phyloP scores from a whole-genome alignment of 345 rosid genomes.

The Jatropha curcas region DNA sequence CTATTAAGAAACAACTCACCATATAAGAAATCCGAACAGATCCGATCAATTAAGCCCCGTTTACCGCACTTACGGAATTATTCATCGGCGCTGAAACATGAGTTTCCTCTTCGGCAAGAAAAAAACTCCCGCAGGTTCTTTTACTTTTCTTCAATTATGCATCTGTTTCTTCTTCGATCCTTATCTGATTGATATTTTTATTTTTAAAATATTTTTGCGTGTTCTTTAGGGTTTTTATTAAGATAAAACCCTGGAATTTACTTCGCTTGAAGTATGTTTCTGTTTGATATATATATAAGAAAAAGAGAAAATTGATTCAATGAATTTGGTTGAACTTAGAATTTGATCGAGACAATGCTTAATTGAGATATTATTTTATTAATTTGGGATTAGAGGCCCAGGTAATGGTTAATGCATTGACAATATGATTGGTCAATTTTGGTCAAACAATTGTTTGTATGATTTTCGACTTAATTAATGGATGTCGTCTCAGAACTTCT shows the following conservation, averaged over 20 bases:
- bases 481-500: constrained; percentile 59
- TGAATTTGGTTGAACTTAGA: neutral
- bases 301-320: neutral
- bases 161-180: neutral
- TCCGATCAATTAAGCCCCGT: neutral
- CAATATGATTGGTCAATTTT: neutral
- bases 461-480: neutral
- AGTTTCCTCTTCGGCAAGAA: constrained; percentile 80
- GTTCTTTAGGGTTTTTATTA: neutral
- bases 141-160: neutral
- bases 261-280: neutral
- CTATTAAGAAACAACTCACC: no score
- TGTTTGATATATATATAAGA: neutral
- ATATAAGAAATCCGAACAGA: neutral
- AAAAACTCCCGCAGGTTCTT: constrained; percentile 71
- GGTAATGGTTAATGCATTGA: neutral
- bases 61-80: neutral
- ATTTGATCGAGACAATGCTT: neutral
- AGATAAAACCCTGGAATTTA: neutral
- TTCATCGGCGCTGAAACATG: constrained; percentile 30
- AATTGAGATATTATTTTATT: no score
- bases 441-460: neutral
- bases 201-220: no score
- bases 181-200: no score
- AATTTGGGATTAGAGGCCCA: no score